These are phyloP conservation scores for Iberis amara DNA, from an alignment of 441 rosid species.

Conservation along the genomic window DNA sequence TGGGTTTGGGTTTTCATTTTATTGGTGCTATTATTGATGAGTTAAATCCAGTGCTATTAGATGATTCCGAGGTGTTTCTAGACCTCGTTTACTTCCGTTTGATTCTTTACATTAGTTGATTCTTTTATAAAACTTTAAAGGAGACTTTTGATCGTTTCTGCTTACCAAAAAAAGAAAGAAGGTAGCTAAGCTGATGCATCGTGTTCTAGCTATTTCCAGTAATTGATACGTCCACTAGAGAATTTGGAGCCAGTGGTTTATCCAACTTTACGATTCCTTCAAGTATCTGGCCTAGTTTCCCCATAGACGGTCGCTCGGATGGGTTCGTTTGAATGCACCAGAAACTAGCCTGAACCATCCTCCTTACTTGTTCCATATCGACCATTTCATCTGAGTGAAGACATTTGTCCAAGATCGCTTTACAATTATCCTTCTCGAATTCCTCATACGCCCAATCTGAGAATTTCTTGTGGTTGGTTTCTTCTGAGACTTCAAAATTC, in stretches of 20 bases:
- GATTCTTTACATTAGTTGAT: too few species aligned
- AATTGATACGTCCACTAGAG: slow-evolving; percentile 33
- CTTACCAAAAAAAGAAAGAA: too few species aligned
- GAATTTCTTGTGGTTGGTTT: slow-evolving; percentile 45
- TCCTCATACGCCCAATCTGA: slow-evolving; percentile 55
- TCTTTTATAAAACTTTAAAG: too few species aligned
- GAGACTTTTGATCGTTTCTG: too few species aligned
- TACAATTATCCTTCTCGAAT: slow-evolving; percentile 43
- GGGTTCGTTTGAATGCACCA: slow-evolving; percentile 74
- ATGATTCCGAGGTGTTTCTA: too few species aligned
- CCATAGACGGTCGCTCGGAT: slow-evolving; percentile 64
- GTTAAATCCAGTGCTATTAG: too few species aligned
- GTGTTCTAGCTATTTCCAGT: slow-evolving; percentile 35
- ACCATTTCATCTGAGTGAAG: slow-evolving; percentile 32
- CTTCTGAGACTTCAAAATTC: slow-evolving; percentile 43
- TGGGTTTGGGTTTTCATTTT: too few species aligned
- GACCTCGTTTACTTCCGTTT: too few species aligned
- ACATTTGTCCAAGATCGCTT: slow-evolving; percentile 41
- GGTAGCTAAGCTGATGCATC: neutral
- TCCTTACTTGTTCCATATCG: slow-evolving; percentile 43
- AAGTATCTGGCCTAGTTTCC: slow-evolving; percentile 67
- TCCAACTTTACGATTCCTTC: slow-evolving; percentile 53
- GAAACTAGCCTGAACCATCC: slow-evolving; percentile 49
- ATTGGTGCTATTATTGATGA: too few species aligned
- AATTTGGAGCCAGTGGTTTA: slow-evolving; percentile 51